Percentiles rank a stretch among this genome's conserved stretches.
phyloP scores from a whole-genome alignment of 139 green algal species.

The Dunaliella sp. region DNA sequence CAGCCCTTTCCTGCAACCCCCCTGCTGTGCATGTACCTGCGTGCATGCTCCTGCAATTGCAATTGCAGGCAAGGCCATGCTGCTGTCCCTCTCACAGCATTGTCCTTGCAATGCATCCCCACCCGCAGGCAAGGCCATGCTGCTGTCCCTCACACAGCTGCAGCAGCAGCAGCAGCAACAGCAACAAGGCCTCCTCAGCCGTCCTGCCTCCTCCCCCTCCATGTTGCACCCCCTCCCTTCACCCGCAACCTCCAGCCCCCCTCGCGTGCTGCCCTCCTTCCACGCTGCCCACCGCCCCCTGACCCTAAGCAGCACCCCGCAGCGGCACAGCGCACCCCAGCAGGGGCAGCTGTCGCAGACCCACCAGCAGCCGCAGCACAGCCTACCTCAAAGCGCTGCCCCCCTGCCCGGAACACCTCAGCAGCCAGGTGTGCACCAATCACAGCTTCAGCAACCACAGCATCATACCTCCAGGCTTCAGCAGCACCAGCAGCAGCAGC shows the following conservation, averaged over 20 bases:
- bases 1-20: neutral
- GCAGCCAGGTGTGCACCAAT: too few relatives aligned
- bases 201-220: neutral
- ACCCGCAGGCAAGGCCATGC: conserved; percentile 20
- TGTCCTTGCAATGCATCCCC: too few relatives aligned
- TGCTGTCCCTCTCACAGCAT: conserved; percentile 8
- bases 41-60: neutral
- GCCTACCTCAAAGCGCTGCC: too few relatives aligned
- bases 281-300: neutral
- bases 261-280: neutral
- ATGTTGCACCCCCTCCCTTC: neutral
- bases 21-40: neutral
- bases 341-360: conserved; percentile 2
- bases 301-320: too few relatives aligned
- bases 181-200: neutral
- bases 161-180: neutral
- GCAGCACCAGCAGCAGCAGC: neutral
- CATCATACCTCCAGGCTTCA: neutral
- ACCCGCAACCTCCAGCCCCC: neutral
- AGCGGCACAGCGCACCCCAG: too few relatives aligned
- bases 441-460: neutral
- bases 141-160: conserved; percentile 7
- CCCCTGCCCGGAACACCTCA: too few relatives aligned
- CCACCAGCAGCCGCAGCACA: neutral
- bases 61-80: conserved; percentile 19